Base-by-base conservation (phyloP, 345 rosid species). In the Sapria himalayana region DNA sequence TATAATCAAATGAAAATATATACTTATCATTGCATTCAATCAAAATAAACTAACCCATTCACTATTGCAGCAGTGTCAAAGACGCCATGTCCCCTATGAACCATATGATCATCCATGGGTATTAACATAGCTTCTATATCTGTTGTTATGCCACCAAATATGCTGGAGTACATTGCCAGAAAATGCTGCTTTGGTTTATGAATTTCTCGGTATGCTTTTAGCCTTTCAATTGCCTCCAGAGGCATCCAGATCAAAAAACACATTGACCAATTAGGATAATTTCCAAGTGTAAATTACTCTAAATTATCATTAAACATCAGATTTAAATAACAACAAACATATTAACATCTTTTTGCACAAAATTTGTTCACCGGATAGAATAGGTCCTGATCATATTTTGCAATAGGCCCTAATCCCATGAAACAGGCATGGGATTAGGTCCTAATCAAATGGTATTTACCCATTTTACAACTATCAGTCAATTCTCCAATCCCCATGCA, bases 101-200 rank as follows among this genome's bases (percentile, higher is more conserved):
- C 93, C 91, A 82, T 76, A 57, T 82, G 94, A 23, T 82, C 98
- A 58, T 86, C 93, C 54, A 82, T 45, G 22, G 97, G 98, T 49
- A 86, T 64, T 51, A 76, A 69, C 97, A 81, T 86, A 4, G 78
- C 92, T 25, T 71, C 60, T 16, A 73, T 74, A 52, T 81, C 93
- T 0, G 85, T 73, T 29, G 66, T 57, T 33, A 74, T 81, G n/a
- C 98, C 93, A 9, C 78, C 78, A 49, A 70, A 64, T 45, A 81
- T 41, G 54, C 91, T 82, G 3, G 98, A 86, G 56, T 86, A 82
- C 98, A 86, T 76, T 16, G 91, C 94, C 50, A 70, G 39, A 39
- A 46, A 82, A 19, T 45, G 59, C 61, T 72, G 78, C 49, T 71
- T 72, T 15, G 80, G 74, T 32, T 39, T 48, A 15, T 52, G 55